A percentile compares a stretch with the other conserved stretches of the same genome.
phyloP scores from a whole-genome alignment of 768 basidiomycete genomes.

The Mycena amicta region DNA sequence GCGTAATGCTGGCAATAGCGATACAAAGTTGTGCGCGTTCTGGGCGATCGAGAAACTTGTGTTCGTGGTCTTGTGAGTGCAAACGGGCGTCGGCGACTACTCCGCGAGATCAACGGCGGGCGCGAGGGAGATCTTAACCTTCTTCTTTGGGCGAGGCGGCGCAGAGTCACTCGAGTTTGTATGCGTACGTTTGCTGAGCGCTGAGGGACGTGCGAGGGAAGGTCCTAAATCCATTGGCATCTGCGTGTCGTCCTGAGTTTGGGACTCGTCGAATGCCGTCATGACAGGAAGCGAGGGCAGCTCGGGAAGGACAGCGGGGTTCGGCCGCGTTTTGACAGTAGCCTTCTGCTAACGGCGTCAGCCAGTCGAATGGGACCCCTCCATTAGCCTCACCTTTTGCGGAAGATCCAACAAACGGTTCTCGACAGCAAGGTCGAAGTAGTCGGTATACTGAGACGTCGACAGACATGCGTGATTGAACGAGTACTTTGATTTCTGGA shows the following conservation, averaged over 20 bases:
- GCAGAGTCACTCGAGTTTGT: neutral
- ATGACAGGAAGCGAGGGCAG: neutral
- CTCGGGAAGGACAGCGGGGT: neutral
- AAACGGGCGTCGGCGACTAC: conserved; percentile 30
- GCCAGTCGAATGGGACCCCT: too few species aligned
- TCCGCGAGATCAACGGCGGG: conserved; percentile 75
- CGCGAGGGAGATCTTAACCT: conserved; percentile 72
- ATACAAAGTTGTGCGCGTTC: neutral
- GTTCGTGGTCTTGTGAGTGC: neutral
- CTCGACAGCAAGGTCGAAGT: conserved; percentile 71
- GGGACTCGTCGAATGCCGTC: conserved; percentile 24
- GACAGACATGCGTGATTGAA: conserved; percentile 54
- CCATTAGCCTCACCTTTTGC: conserved; percentile 51
- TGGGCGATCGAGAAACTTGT: neutral
- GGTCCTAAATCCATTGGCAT: conserved; percentile 13
- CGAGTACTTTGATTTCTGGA: conserved; percentile 58
- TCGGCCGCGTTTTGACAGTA: conserved; percentile 10
- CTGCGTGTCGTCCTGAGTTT: conserved; percentile 46
- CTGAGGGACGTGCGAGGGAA: conserved; percentile 16
- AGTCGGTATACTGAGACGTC: conserved; percentile 57
- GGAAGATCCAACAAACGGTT: conserved; percentile 61
- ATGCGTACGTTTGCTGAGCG: conserved; percentile 25
- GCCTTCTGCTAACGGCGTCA: conserved; percentile 23
- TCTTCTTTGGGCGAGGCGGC: conserved; percentile 47
- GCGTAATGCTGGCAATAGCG: too few species aligned